Evolutionary conservation across 768 basidiomycete species (phyloP).

Genomic region (Agrocybe praecox): DNA sequence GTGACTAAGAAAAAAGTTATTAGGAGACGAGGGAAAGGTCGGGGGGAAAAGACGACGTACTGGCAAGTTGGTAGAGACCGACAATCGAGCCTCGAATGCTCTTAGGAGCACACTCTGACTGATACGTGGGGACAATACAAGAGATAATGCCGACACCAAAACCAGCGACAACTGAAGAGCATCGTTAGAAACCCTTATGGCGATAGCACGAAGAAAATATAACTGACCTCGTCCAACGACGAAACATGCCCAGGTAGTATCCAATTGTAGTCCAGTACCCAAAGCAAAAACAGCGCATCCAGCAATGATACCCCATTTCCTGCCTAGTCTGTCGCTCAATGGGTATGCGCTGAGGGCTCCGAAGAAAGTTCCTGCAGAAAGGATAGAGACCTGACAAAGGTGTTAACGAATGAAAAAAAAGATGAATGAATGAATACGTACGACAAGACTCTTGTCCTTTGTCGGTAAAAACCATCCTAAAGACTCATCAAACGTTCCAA

Average conservation of each 20-base stretch:
- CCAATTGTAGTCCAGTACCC: conserved; percentile 66
- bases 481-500: conserved; percentile 31
- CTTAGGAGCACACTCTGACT: conserved; percentile 57
- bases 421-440: conserved; percentile 12
- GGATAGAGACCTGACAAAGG: conserved; percentile 45
- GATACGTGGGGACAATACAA: conserved; percentile 50
- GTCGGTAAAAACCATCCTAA: conserved; percentile 37
- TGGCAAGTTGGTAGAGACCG: conserved; percentile 65
- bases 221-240: conserved; percentile 47
- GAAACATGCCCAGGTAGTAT: conserved; percentile 29
- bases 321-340: conserved; percentile 42
- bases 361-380: conserved; percentile 85
- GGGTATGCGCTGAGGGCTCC: conserved; percentile 53
- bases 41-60: background rate
- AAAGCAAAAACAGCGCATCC: conserved; percentile 59
- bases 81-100: conserved; percentile 72
- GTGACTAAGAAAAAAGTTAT: conserved; percentile 36
- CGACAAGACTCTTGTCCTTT: conserved; percentile 43
- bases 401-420: background rate
- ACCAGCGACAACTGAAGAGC: conserved; percentile 1
- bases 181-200: background rate
- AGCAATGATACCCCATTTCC: conserved; percentile 57
- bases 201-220: conserved; percentile 64
- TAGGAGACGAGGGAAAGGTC: background rate
- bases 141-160: conserved; percentile 57